Evolutionary conservation across 192 early-diverging fungal species (phyloP).

Genomic region (Haplosporangium gracile): DNA sequence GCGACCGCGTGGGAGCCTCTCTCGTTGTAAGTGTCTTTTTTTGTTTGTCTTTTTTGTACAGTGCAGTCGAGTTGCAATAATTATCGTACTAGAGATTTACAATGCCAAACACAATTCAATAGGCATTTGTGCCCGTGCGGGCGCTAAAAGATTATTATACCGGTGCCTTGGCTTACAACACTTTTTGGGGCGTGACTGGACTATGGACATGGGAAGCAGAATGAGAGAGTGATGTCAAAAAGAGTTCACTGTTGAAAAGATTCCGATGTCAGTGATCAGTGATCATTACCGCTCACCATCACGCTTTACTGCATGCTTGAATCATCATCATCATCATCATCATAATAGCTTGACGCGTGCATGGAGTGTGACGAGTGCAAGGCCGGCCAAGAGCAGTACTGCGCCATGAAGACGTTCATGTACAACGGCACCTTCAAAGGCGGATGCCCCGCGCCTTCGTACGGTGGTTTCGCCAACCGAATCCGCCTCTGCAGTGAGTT

Average conservation of each 20-base stretch:
- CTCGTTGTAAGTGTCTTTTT: constrained; percentile 31
- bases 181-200: too few species aligned
- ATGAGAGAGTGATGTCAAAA: background rate
- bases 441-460: constrained; percentile 62
- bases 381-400: constrained; percentile 30
- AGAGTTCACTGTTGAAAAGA: background rate
- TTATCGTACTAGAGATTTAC: too few species aligned
- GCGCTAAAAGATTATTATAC: too few species aligned
- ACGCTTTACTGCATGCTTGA: background rate
- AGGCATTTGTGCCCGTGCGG: too few species aligned
- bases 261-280: background rate
- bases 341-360: constrained; percentile 23
- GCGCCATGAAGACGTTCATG: constrained; percentile 53
- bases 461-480: constrained; percentile 62
- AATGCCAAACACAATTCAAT: too few species aligned
- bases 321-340: background rate
- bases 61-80: too few species aligned
- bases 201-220: background rate
- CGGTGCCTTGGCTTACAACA: too few species aligned
- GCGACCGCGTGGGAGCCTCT: constrained; percentile 64
- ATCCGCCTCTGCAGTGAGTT: constrained; percentile 70
- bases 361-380: constrained; percentile 49
- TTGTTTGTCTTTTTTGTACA: constrained; percentile 18
- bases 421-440: constrained; percentile 69
- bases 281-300: background rate